Conservation (phyloP, 768 basidiomycete genomes). For the Boletus edulis region DNA sequence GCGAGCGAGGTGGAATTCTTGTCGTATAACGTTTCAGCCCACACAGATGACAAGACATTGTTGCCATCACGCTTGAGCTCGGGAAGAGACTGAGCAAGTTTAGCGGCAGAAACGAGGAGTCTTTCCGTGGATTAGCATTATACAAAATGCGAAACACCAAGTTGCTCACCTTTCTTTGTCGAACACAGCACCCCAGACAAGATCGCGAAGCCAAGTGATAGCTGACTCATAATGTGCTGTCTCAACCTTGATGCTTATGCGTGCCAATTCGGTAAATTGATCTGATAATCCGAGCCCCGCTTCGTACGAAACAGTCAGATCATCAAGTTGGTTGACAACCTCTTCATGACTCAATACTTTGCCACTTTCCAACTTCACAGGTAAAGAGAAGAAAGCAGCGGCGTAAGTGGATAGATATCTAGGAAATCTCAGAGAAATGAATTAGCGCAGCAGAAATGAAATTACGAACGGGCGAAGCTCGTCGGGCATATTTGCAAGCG, state of each 20-base stretch:
- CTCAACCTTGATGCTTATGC: slow-evolving; percentile 84
- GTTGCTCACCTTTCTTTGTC: slow-evolving; percentile 69
- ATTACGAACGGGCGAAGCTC: slow-evolving; percentile 61
- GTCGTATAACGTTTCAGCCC: slow-evolving; percentile 62
- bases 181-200: slow-evolving; percentile 74
- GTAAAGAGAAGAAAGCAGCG: slow-evolving; percentile 84
- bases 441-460: slow-evolving; percentile 24
- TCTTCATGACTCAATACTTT: slow-evolving; percentile 78
- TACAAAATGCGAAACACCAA: not conserved
- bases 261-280: slow-evolving; percentile 71
- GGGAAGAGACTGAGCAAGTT: slow-evolving; percentile 86
- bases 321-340: slow-evolving; percentile 86
- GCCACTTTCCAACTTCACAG: slow-evolving; percentile 69
- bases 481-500: slow-evolving; percentile 67
- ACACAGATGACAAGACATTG: slow-evolving; percentile 73
- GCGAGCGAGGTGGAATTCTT: slow-evolving; percentile 68
- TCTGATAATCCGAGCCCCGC: slow-evolving; percentile 61
- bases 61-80: slow-evolving; percentile 88
- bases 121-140: slow-evolving; percentile 37
- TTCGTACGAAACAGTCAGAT: slow-evolving; percentile 88
- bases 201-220: slow-evolving; percentile 81
- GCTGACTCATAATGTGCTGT: slow-evolving; percentile 74
- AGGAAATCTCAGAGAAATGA: slow-evolving; percentile 8
- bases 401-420: slow-evolving; percentile 81
- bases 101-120: slow-evolving; percentile 80